Evolutionary conservation across 495 filamentous ascomycete species (phyloP), one percentile per base, ranked within the genome.

Genomic region (Hypoxylon intermedium): DNA sequence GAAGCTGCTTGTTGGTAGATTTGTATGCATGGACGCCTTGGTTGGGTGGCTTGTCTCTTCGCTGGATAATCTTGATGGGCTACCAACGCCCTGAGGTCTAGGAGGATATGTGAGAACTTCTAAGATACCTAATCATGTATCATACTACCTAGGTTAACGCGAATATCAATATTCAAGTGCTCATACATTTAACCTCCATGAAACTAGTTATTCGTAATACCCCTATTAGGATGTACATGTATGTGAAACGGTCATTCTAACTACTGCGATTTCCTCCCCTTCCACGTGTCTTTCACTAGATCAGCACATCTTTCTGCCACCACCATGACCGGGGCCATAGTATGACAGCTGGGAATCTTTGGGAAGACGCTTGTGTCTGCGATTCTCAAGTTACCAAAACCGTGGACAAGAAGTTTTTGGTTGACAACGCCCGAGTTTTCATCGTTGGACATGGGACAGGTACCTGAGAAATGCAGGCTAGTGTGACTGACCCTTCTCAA

Each of bases 331-430:
- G 75, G 73, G 11, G 69, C 72, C 54, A 77, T 69, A 23, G 77
- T 75, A 70, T 85, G 78, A 11, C 70, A 74, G 44, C 72, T 71
- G 0, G 77, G 67, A 21, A 77, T 72, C 16, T 74, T 65, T 15
- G 82, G 80, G 31, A 84, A 77, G 15, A 85, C 67, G 44, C 77
- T 78, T 0, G 77, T 72, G 70, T 84, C 82, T 0, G 77, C 81
- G 20, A 85, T 75, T 20, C 74, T 65, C 45, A 67, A 43, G 21
- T 68, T 65, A 55, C 69, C 56, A 4, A 77, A 65, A 1, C 80
- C 83, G 47, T 82, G 72, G 12, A 84, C 79, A 12, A 5, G 75
- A 9, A 85, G 67, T 43, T 74, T 68, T 52, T 71, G 57, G 72
- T 84, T 79, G 0, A 80, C 82, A 12, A 85, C 81, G 11, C 74